phyloP scores from a whole-genome alignment of 352 stramenopile species.

The Phytopythium boreale region DNA sequence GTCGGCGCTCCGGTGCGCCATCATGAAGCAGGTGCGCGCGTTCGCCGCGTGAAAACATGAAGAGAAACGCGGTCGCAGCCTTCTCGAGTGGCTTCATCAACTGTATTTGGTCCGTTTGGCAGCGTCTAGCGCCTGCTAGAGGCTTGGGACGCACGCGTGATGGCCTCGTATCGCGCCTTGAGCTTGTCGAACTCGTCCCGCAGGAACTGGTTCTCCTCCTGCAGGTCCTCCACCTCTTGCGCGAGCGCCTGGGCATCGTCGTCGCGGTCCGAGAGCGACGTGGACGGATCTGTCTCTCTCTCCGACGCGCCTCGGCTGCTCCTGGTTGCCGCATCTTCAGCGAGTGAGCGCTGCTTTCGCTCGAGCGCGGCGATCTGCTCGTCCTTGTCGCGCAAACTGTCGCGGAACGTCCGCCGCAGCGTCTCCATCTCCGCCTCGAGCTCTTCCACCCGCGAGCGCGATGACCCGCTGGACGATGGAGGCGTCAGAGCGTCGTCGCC shows the following conservation, averaged over 20 bases:
- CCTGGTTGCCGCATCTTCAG: neutral
- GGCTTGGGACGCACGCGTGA: neutral
- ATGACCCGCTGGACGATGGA: neutral
- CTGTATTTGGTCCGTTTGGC: neutral
- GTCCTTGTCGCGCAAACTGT: conserved; percentile 59
- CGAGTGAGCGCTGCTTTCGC: conserved; percentile 13
- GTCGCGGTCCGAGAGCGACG: conserved; percentile 1
- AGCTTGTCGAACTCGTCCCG: conserved; percentile 66
- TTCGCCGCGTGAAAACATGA: conserved; percentile 13
- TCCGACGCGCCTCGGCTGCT: neutral
- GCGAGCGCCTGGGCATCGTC: conserved; percentile 11
- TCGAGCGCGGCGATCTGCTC: conserved; percentile 52
- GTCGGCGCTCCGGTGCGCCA: conserved; percentile 31
- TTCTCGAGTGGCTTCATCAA: neutral
- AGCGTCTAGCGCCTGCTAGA: neutral
- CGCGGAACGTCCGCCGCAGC: conserved; percentile 42
- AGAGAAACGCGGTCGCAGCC: neutral
- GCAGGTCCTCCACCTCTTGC: conserved; percentile 46
- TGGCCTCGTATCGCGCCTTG: conserved; percentile 54
- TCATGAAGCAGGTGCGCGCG: conserved; percentile 41
- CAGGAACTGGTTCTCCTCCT: conserved; percentile 68
- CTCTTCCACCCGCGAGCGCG: conserved; percentile 7
- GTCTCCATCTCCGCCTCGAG: conserved; percentile 35
- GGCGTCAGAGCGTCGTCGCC: neutral
- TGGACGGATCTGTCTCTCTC: neutral